A percentile compares a stretch with the other conserved stretches of the same genome.
Conservation (phyloP, 1,139 yeast species). For the Candida sanyaensis region DNA sequence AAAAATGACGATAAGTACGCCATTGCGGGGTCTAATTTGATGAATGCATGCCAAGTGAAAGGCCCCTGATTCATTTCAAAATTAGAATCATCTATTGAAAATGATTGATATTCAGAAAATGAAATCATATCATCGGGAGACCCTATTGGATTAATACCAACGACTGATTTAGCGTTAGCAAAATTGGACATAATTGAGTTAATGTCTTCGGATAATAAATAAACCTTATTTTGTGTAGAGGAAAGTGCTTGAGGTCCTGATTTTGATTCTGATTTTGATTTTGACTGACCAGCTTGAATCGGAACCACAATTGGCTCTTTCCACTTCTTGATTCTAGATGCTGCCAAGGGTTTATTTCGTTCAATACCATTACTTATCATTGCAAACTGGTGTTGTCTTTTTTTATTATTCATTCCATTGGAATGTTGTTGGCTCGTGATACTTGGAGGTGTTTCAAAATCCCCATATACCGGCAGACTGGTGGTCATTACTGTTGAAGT, state of each 20-base stretch:
- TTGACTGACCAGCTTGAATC: neutral
- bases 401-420: neutral
- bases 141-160: slow-evolving; percentile 28
- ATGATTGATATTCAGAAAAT: slow-evolving; percentile 29
- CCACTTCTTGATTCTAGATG: neutral
- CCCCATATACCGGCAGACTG: neutral
- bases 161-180: slow-evolving; percentile 8
- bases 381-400: neutral
- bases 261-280: neutral
- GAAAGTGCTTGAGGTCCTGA: neutral
- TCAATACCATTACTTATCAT: neutral
- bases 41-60: slow-evolving; percentile 38
- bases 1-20: slow-evolving; percentile 16
- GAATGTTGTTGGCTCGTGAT: neutral
- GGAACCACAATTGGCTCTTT: neutral
- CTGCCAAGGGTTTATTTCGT: neutral
- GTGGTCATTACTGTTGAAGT: neutral
- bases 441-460: neutral
- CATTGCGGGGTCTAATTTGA: slow-evolving; percentile 32
- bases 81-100: slow-evolving; percentile 20
- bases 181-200: neutral
- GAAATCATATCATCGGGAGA: slow-evolving; percentile 24
- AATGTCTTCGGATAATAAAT: neutral
- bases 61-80: slow-evolving; percentile 34
- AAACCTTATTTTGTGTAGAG: neutral